phyloP scores from a whole-genome alignment of 495 filamentous ascomycete species.

The Xylaria sp. region DNA sequence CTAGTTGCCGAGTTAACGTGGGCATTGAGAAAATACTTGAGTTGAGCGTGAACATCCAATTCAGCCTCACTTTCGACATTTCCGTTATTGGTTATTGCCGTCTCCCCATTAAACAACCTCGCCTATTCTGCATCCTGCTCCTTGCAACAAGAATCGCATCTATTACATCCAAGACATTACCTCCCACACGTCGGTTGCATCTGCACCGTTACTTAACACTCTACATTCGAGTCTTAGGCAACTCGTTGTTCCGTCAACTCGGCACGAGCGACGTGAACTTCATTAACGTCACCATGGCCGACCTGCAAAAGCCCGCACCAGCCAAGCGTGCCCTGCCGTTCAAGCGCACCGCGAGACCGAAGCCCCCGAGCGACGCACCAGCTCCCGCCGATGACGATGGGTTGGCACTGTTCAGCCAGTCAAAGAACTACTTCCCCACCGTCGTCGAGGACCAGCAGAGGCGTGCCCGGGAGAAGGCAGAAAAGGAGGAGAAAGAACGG shows the following conservation, averaged over 20 bases:
- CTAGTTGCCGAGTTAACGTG: constrained; percentile 27
- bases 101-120: background rate
- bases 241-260: background rate
- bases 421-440: constrained; percentile 66
- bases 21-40: background rate
- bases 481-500: constrained; percentile 37
- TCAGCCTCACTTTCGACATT: background rate
- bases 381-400: constrained; percentile 46
- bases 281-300: constrained; percentile 30
- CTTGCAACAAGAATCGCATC: background rate
- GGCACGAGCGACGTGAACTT: background rate
- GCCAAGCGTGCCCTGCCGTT: constrained; percentile 71
- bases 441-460: constrained; percentile 63
- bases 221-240: background rate
- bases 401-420: constrained; percentile 70
- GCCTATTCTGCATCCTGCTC: background rate
- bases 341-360: constrained; percentile 65
- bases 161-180: background rate
- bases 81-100: background rate
- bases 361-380: constrained; percentile 37
- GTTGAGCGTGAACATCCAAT: background rate
- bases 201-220: background rate
- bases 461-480: constrained; percentile 43
- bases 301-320: constrained; percentile 31
- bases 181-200: background rate